phyloP scores from a whole-genome alignment of 2,329 filamentous ascomycete genomes.

The Penicillium janthinellum region DNA sequence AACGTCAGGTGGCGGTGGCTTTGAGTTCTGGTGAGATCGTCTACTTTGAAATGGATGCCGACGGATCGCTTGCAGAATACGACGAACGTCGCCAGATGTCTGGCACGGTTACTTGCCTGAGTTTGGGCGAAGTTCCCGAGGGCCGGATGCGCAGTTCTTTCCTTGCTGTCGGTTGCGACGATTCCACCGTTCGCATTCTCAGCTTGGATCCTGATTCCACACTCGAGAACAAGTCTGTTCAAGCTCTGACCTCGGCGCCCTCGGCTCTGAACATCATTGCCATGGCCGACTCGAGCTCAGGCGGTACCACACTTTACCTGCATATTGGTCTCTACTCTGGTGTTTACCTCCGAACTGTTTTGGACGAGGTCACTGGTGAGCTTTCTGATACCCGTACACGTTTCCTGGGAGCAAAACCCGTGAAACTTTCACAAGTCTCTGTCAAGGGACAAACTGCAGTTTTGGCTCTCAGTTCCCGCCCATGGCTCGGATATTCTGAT shows the following conservation, averaged over 20 bases:
- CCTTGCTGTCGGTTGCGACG: slow-evolving; percentile 93
- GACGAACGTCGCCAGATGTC: slow-evolving; percentile 95
- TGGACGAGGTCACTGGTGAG: slow-evolving; percentile 95
- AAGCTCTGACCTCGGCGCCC: slow-evolving; percentile 87
- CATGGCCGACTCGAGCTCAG: slow-evolving; percentile 91
- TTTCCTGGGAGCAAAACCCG: slow-evolving; percentile 87
- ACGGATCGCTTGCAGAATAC: slow-evolving; percentile 89
- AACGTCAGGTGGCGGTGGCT: slow-evolving; percentile 88
- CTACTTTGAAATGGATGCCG: slow-evolving; percentile 95
- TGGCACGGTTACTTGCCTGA: slow-evolving; percentile 92
- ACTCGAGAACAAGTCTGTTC: slow-evolving; percentile 89
- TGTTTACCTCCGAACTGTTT: slow-evolving; percentile 89
- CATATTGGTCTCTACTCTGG: slow-evolving; percentile 96
- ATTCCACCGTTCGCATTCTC: slow-evolving; percentile 90
- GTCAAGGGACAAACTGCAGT: slow-evolving; percentile 84
- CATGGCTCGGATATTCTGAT: slow-evolving; percentile 96
- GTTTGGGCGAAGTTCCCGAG: slow-evolving; percentile 87
- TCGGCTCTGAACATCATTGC: slow-evolving; percentile 88
- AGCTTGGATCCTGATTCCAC: slow-evolving; percentile 89
- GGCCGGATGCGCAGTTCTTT: slow-evolving; percentile 88
- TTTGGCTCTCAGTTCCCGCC: slow-evolving; percentile 84
- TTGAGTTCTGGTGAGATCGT: slow-evolving; percentile 95
- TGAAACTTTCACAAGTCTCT: slow-evolving; percentile 87
- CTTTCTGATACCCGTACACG: slow-evolving; percentile 92
- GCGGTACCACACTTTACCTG: slow-evolving; percentile 84